Evolutionary conservation across 225 moss, liverwort and hornwort species (phyloP), one percentile per base, ranked within the genome.

Genomic region (Sphagnum tenellum): DNA sequence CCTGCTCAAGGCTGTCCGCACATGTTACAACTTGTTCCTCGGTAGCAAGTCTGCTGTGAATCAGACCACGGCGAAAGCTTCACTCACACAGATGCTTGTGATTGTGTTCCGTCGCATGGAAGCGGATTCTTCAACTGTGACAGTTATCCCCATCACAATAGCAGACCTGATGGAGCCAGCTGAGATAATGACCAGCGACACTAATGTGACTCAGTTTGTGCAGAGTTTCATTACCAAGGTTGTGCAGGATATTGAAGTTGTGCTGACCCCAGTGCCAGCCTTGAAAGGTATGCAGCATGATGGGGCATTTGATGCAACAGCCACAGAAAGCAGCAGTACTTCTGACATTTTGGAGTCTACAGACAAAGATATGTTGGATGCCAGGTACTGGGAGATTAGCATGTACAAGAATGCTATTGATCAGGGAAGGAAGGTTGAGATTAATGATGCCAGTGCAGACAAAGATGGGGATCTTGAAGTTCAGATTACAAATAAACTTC

Each of bases 101-200:
- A 99, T 99, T 64, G 98, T 99, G 44, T 99, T 99, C 73, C 90
- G 90, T 76, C 84, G 98, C 50, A 99, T 99, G 98, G 98, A 99
- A 87, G 98, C 98, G 58, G 98, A 99, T 80, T 99, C 98, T 47
- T 93, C 98, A 9, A 91, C 84, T 60, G 89, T 99, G 67, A 83
- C 77, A 29, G 98, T 99, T 52, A 89, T 89, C 66, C 90, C 98
- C 60, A 99, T 99, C 69, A 93, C 93, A 64, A 93, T 99, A 64
- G 98, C 98, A 56, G 98, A 99, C 75, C 84, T 99, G 71, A 99
- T 99, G 98, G 98, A 99, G 74, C 98, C 98, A 67, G 93, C 93
- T 60, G 98, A 99, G 71, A 80, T 93, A 50, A 90, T 90, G 29
- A 93, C 78, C 69, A 80, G 90, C 59, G 98, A 99, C 65, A 74